These are phyloP conservation scores for Sporothrix brasiliensis DNA, from an alignment of 2,329 filamentous ascomycete genomes.

Conservation along the genomic window DNA sequence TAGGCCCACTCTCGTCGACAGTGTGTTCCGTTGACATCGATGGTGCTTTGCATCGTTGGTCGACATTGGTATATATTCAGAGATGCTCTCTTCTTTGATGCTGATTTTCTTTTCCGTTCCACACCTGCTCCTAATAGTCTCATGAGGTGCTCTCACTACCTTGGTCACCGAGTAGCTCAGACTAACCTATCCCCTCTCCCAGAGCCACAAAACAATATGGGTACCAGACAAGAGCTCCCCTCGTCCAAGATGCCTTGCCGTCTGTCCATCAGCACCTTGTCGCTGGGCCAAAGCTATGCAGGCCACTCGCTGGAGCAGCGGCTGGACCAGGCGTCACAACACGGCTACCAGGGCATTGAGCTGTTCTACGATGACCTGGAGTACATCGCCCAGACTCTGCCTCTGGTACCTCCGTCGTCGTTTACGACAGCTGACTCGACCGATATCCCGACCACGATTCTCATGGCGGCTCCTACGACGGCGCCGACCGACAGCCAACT, in stretches of 20 bases:
- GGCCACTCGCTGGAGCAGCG: slow-evolving; percentile 33
- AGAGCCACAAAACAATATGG: background rate
- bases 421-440: background rate
- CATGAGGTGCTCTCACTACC: no score
- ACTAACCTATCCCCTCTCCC: background rate
- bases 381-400: slow-evolving; percentile 48
- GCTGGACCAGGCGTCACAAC: slow-evolving; percentile 30
- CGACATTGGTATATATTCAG: background rate
- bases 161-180: no score
- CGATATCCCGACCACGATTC: background rate
- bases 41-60: background rate
- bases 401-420: background rate
- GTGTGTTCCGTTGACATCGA: background rate
- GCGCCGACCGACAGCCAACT: slow-evolving; percentile 21
- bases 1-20: background rate
- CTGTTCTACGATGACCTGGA: slow-evolving; percentile 66
- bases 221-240: no score
- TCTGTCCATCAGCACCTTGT: slow-evolving; percentile 35
- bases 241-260: slow-evolving; percentile 18
- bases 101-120: background rate
- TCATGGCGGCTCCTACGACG: background rate
- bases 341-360: slow-evolving; percentile 59
- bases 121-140: background rate
- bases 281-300: slow-evolving; percentile 33
- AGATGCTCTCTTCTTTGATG: background rate